phyloP scores from a whole-genome alignment of 2,329 filamentous ascomycete genomes.

The Ustulina deusta region DNA sequence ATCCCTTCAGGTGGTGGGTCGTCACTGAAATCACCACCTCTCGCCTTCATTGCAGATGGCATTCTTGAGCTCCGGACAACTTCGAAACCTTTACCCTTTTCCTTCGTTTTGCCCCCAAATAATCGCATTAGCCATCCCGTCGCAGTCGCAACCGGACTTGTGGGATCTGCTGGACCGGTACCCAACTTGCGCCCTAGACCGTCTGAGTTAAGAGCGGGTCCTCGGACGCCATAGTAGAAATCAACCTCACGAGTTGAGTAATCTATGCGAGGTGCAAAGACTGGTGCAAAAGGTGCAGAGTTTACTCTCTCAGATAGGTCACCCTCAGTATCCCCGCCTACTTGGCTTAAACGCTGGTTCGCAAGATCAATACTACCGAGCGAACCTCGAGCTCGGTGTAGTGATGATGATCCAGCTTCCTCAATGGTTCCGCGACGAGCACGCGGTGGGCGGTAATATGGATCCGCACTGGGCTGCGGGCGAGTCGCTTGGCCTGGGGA shows the following conservation, averaged over 20 bases:
- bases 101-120: conserved; percentile 87
- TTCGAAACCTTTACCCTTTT: conserved; percentile 96
- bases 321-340: conserved; percentile 51
- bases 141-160: conserved; percentile 88
- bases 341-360: conserved; percentile 56
- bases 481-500: conserved; percentile 64
- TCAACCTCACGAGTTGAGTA: conserved; percentile 96
- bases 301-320: conserved; percentile 59
- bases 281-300: conserved; percentile 56
- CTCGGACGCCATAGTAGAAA: conserved; percentile 94
- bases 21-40: conserved; percentile 68
- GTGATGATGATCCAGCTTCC: conserved; percentile 51
- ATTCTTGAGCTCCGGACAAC: conserved; percentile 92
- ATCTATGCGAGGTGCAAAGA: conserved; percentile 74
- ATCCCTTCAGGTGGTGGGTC: conserved; percentile 76
- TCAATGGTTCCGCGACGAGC: conserved; percentile 74
- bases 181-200: conserved; percentile 85
- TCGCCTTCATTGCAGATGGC: conserved; percentile 77
- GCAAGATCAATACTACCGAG: conserved; percentile 55
- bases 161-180: conserved; percentile 94
- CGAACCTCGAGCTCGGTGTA: conserved; percentile 53
- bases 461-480: conserved; percentile 69
- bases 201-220: conserved; percentile 85
- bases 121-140: conserved; percentile 88
- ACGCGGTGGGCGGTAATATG: conserved; percentile 89